Conservation (phyloP, 225 moss, liverwort and hornwort species). For the Polytrichum commune region DNA sequence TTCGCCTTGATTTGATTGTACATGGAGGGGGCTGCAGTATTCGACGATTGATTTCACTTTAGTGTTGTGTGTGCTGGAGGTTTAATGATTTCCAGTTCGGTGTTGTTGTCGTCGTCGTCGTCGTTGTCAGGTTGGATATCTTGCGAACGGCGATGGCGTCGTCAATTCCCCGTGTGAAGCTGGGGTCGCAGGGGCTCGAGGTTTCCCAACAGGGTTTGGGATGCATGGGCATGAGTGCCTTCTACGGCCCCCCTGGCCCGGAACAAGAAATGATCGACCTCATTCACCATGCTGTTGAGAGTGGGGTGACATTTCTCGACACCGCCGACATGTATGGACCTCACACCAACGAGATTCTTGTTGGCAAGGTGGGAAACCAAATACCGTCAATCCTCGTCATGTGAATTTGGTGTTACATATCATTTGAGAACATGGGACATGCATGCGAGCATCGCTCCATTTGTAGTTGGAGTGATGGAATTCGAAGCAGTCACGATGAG, state of each 20-base stretch:
- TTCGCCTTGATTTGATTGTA: no score
- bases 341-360: constrained; percentile 31
- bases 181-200: constrained; percentile 44
- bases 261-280: constrained; percentile 45
- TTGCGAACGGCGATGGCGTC: constrained; percentile 8
- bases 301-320: constrained; percentile 33
- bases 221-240: constrained; percentile 48
- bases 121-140: neutral
- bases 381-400: no score
- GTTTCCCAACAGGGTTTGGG: constrained; percentile 50
- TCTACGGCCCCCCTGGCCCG: constrained; percentile 35
- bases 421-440: no score
- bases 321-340: constrained; percentile 37
- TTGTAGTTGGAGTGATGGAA: no score
- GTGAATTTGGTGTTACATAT: no score
- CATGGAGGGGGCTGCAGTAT: no score
- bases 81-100: neutral
- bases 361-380: constrained; percentile 29
- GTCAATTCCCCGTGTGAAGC: constrained; percentile 22
- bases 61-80: no score
- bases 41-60: no score
- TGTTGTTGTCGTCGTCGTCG: neutral
- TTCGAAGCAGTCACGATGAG: no score
- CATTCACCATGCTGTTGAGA: constrained; percentile 33
- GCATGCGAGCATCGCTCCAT: no score